phyloP scores from a whole-genome alignment of 2,329 filamentous ascomycete species.

The Apiospora sp. region DNA sequence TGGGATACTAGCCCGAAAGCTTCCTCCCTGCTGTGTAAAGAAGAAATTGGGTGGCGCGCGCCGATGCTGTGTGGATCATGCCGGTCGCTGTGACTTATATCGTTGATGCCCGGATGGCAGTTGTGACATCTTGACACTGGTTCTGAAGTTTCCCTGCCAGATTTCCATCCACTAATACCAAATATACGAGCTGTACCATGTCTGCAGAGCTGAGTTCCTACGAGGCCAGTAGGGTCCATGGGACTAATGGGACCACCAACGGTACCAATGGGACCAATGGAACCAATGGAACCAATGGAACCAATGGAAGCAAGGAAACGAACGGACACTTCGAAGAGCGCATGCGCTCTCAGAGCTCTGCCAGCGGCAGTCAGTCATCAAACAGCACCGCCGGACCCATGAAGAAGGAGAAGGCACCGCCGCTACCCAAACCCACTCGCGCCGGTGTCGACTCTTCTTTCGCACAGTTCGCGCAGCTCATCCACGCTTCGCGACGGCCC shows the following conservation, averaged over 20 bases:
- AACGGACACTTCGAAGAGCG: slow-evolving; percentile 24
- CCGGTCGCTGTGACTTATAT: neutral
- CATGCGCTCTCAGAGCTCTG: slow-evolving; percentile 31
- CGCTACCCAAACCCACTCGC: slow-evolving; percentile 39
- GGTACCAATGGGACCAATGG: slow-evolving; percentile 23
- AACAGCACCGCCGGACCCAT: slow-evolving; percentile 25
- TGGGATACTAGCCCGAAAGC: neutral
- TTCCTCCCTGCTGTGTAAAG: neutral
- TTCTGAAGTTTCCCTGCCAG: neutral
- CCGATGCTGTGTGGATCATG: neutral
- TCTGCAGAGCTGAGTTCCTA: neutral
- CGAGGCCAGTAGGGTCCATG: slow-evolving; percentile 21
- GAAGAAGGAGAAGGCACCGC: slow-evolving; percentile 32
- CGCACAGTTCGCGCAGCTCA: slow-evolving; percentile 44
- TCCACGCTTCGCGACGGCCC: slow-evolving; percentile 64
- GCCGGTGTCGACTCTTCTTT: slow-evolving; percentile 46
- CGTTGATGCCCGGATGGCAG: neutral
- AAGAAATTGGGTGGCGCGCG: slow-evolving; percentile 10
- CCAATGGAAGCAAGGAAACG: slow-evolving; percentile 24
- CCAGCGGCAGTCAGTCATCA: slow-evolving; percentile 30
- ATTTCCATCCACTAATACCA: too few relatives aligned
- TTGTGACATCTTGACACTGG: neutral
- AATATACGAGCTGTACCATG: slow-evolving; percentile 5
- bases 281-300: slow-evolving; percentile 28
- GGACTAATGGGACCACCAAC: slow-evolving; percentile 27